Evolutionary conservation across 371 early-diverging fungal species (phyloP).

Genomic region (Smittium mucronatum): DNA sequence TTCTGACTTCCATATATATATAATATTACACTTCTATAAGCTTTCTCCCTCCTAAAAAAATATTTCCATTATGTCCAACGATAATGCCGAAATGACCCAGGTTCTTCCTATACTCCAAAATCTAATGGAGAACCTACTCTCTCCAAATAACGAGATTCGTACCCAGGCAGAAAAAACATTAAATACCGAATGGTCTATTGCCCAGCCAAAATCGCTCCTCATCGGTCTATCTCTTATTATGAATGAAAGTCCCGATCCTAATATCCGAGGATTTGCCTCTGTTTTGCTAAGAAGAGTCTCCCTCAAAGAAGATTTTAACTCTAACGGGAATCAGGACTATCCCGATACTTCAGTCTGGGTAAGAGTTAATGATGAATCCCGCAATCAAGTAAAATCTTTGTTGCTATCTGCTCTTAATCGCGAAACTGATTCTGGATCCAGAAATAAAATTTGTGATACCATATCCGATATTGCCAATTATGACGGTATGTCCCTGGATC

Average conservation of each 20-base stretch:
- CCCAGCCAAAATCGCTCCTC: conserved; percentile 38
- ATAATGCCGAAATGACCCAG: conserved; percentile 16
- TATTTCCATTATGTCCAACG: not conserved
- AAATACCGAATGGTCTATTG: conserved; percentile 37
- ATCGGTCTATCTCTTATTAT: conserved; percentile 37
- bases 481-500: conserved; percentile 37
- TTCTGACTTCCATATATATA: too few relatives aligned
- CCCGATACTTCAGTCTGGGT: conserved; percentile 53
- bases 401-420: conserved; percentile 65
- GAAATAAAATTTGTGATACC: conserved; percentile 84
- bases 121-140: conserved; percentile 35
- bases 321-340: conserved; percentile 15
- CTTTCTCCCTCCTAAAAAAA: too few relatives aligned
- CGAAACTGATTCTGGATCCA: conserved; percentile 49
- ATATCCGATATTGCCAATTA: conserved; percentile 68
- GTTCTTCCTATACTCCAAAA: conserved; percentile 25
- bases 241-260: conserved; percentile 29
- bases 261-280: conserved; percentile 74
- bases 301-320: conserved; percentile 38
- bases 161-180: conserved; percentile 41
- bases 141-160: conserved; percentile 39
- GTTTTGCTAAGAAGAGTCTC: conserved; percentile 81
- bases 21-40: too few relatives aligned
- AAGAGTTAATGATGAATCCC: conserved; percentile 46
- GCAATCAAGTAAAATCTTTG: conserved; percentile 48